Conservation (phyloP, 2,329 filamentous ascomycete genomes). For the Tolypocladium pustulatum region DNA sequence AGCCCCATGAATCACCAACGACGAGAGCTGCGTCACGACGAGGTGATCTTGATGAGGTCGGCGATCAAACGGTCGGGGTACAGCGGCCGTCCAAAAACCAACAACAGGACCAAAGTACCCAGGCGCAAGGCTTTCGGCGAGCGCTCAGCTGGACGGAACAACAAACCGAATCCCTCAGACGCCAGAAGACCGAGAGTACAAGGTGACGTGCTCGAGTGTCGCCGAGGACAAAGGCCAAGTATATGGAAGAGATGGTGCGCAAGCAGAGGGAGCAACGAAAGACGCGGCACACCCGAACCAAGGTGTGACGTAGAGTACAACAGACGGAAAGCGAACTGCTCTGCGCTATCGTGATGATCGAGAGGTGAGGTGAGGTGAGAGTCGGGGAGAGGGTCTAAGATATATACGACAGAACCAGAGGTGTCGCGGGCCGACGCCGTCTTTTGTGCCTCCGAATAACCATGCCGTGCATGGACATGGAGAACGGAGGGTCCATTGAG, state of each 20-base stretch:
- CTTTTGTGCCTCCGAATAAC: conserved; percentile 10
- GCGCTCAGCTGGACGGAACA: background rate
- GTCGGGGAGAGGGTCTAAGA: background rate
- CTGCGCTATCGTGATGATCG: background rate
- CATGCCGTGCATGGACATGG: conserved; percentile 26
- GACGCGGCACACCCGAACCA: background rate
- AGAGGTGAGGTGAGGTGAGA: background rate
- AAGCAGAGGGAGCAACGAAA: background rate
- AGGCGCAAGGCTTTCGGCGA: background rate
- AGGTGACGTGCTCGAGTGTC: background rate
- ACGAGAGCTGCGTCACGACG: background rate
- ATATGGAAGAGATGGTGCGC: background rate
- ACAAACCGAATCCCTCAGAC: background rate
- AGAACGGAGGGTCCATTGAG: conserved; percentile 22
- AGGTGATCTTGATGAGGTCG: background rate
- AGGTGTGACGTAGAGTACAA: background rate
- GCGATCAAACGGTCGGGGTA: background rate
- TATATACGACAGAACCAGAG: background rate
- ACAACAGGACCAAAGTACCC: background rate
- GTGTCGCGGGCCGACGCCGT: conserved; percentile 6
- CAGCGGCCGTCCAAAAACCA: background rate
- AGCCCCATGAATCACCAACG: background rate
- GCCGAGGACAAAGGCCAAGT: background rate
- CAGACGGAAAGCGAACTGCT: background rate
- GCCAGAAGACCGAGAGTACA: background rate